Evolutionary conservation across 768 basidiomycete genomes (phyloP).

Genomic region (Boletus vermiculosoides): DNA sequence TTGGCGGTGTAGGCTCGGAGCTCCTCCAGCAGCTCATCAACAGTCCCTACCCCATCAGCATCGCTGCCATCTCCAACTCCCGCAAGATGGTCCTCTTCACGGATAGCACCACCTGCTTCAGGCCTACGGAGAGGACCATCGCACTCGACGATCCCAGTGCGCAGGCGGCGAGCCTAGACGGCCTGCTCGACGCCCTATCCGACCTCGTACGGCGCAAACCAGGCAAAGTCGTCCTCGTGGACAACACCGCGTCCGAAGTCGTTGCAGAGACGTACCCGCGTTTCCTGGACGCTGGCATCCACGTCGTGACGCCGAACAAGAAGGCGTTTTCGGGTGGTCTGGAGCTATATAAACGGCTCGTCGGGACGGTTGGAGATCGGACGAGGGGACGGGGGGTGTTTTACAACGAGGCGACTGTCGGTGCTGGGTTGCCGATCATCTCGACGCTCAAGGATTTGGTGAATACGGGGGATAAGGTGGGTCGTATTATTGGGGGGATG

Average conservation of each 20-base stretch:
- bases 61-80: constrained; percentile 71
- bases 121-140: constrained; percentile 43
- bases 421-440: constrained; percentile 92
- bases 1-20: constrained; percentile 90
- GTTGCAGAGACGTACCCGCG: constrained; percentile 81
- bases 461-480: constrained; percentile 86
- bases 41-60: constrained; percentile 58
- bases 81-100: constrained; percentile 56
- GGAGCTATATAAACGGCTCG: constrained; percentile 65
- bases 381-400: constrained; percentile 49
- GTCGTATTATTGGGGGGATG: constrained; percentile 1
- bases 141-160: constrained; percentile 44
- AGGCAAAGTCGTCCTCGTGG: constrained; percentile 70
- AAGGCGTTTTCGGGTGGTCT: constrained; percentile 85
- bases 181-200: constrained; percentile 42
- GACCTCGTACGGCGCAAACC: constrained; percentile 42
- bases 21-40: constrained; percentile 79
- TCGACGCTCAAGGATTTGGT: constrained; percentile 91
- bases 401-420: constrained; percentile 89
- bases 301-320: constrained; percentile 96
- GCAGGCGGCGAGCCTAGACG: constrained; percentile 37
- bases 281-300: constrained; percentile 75
- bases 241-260: constrained; percentile 86
- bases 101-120: constrained; percentile 40
- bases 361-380: constrained; percentile 39